These are phyloP conservation scores for Ceratocystis albifundus DNA, from an alignment of 2,329 filamentous ascomycete species.

Conservation along the genomic window DNA sequence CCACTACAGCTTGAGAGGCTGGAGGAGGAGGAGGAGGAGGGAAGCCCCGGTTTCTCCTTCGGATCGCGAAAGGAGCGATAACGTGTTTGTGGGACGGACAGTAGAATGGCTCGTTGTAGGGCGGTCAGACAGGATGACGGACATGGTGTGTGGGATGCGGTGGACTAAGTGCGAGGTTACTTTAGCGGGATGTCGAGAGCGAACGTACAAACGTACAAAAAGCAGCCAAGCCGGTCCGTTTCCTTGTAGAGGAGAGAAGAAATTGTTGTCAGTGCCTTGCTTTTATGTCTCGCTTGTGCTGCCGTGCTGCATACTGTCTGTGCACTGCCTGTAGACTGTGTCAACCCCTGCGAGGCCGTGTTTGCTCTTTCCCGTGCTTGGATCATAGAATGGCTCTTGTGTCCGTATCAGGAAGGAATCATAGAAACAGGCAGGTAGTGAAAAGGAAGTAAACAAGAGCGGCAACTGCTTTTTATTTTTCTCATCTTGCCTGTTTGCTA, in stretches of 20 bases:
- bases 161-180: too few species aligned
- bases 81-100: too few species aligned
- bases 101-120: too few species aligned
- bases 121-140: too few species aligned
- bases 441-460: constrained; percentile 2
- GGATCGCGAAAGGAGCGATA: too few species aligned
- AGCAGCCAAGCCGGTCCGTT: too few species aligned
- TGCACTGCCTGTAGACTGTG: background rate
- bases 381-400: background rate
- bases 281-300: background rate
- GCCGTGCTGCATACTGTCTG: background rate
- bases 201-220: too few species aligned
- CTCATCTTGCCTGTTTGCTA: background rate
- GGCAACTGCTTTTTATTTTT: constrained; percentile 1
- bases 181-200: too few species aligned
- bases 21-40: too few species aligned
- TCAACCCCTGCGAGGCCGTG: background rate
- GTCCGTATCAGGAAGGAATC: constrained; percentile 8
- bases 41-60: too few species aligned
- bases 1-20: too few species aligned
- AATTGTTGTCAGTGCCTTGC: background rate
- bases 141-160: too few species aligned
- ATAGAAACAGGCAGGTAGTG: background rate
- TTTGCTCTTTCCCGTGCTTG: background rate
- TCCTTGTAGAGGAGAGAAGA: background rate